phyloP scores from a whole-genome alignment of 495 filamentous ascomycete genomes.

The Echria macrotheca region DNA sequence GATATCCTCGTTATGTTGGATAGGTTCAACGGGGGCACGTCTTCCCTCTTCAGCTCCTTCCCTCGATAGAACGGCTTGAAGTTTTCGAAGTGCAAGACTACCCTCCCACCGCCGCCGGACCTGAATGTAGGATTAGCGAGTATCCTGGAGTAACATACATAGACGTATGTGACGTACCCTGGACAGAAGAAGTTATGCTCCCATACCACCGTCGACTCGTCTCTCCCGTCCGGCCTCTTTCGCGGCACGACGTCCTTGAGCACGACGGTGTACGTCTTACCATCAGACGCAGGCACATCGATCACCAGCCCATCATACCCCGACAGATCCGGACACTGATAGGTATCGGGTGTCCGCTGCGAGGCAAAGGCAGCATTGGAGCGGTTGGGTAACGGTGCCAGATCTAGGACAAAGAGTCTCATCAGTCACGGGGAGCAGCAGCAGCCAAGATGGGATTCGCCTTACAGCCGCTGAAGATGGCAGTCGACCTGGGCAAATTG shows the following conservation, averaged over 20 bases:
- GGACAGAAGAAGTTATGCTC: constrained; percentile 46
- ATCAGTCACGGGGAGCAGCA: no score
- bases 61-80: constrained; percentile 72
- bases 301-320: constrained; percentile 46
- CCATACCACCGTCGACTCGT: constrained; percentile 55
- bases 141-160: not conserved
- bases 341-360: constrained; percentile 56
- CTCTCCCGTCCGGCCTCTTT: constrained; percentile 52
- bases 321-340: constrained; percentile 50
- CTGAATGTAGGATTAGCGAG: no score
- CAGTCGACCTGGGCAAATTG: no score
- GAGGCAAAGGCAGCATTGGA: constrained; percentile 69
- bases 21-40: constrained; percentile 50
- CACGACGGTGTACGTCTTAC: constrained; percentile 64
- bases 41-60: constrained; percentile 50
- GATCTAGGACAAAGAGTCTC: no score
- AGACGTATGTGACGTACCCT: not conserved
- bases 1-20: constrained; percentile 58
- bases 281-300: constrained; percentile 19
- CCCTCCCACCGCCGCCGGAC: constrained; percentile 12
- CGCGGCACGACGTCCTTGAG: constrained; percentile 62
- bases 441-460: constrained; percentile 33
- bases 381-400: not conserved
- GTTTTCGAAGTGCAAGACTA: constrained; percentile 54
- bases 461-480: constrained; percentile 61